Conservation (phyloP, 2,329 filamentous ascomycete genomes). For the Fusarium circinatum region DNA sequence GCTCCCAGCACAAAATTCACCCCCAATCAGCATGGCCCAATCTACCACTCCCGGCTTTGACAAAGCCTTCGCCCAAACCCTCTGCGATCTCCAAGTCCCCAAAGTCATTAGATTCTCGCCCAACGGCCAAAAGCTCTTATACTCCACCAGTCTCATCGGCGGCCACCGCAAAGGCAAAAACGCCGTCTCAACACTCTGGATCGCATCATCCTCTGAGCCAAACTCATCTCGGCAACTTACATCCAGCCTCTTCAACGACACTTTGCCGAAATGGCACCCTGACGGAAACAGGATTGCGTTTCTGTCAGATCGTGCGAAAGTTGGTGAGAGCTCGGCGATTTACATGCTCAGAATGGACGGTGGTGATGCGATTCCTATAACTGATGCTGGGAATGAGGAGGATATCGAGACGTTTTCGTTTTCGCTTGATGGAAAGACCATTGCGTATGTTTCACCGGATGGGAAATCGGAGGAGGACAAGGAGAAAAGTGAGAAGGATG, state of each 20-base stretch:
- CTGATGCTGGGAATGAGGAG: slow-evolving; percentile 21
- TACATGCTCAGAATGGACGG: slow-evolving; percentile 33
- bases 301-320: slow-evolving; percentile 37
- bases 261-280: slow-evolving; percentile 10
- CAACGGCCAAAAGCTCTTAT: slow-evolving; percentile 1
- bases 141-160: neutral
- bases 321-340: slow-evolving; percentile 43
- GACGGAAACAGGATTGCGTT: slow-evolving; percentile 5
- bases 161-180: slow-evolving; percentile 19
- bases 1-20: neutral
- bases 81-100: slow-evolving; percentile 29
- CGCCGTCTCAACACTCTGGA: slow-evolving; percentile 25
- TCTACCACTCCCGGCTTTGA: neutral
- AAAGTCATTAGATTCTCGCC: slow-evolving; percentile 13
- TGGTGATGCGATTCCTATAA: slow-evolving; percentile 26
- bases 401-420: slow-evolving; percentile 17
- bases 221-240: slow-evolving; percentile 15
- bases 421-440: slow-evolving; percentile 13
- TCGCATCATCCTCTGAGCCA: slow-evolving; percentile 18
- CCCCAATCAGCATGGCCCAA: neutral
- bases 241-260: slow-evolving; percentile 1
- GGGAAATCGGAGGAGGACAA: slow-evolving; percentile 14
- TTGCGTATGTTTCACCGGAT: slow-evolving; percentile 32
- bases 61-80: slow-evolving; percentile 10
- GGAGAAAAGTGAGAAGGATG: slow-evolving; percentile 42